Conservation (phyloP, 495 filamentous ascomycete genomes). For the Aspergillus coremiiformis region DNA sequence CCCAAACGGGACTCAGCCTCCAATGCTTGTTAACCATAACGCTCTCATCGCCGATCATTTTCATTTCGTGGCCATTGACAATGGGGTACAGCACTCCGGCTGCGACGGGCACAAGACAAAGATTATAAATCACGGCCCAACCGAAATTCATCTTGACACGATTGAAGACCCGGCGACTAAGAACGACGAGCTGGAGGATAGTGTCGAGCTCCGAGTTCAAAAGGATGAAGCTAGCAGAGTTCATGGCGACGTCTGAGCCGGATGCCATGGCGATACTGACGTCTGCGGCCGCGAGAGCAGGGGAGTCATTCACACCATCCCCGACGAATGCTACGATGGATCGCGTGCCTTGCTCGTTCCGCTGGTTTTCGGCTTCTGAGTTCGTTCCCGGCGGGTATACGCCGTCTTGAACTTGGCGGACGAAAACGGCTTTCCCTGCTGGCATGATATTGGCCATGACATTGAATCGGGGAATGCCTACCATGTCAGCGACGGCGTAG, state of each 20-base stretch:
- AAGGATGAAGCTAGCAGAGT: conserved; percentile 77
- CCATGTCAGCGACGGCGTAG: conserved; percentile 57
- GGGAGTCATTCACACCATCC: conserved; percentile 86
- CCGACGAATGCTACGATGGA: conserved; percentile 59
- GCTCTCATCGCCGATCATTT: conserved; percentile 15
- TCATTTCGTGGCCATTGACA: conserved; percentile 41
- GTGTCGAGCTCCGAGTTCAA: conserved; percentile 62
- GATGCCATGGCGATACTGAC: conserved; percentile 79
- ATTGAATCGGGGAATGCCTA: conserved; percentile 66
- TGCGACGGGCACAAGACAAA: conserved; percentile 70
- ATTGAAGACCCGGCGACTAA: conserved; percentile 64
- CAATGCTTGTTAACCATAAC: conserved; percentile 30
- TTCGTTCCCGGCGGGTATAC: neutral
- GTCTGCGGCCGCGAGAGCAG: conserved; percentile 71
- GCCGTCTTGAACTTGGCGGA: conserved; percentile 62
- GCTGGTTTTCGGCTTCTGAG: conserved; percentile 4
- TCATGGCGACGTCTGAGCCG: conserved; percentile 79
- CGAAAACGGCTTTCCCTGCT: conserved; percentile 76
- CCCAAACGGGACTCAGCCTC: conserved; percentile 75
- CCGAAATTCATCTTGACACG: conserved; percentile 80
- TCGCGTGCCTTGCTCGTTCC: conserved; percentile 10
- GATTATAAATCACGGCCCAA: conserved; percentile 86
- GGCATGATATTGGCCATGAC: conserved; percentile 87
- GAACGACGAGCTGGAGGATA: conserved; percentile 63
- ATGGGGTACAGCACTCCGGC: conserved; percentile 76